Conservation (phyloP, 2,329 filamentous ascomycete genomes). For the Neurospora crassa region DNA sequence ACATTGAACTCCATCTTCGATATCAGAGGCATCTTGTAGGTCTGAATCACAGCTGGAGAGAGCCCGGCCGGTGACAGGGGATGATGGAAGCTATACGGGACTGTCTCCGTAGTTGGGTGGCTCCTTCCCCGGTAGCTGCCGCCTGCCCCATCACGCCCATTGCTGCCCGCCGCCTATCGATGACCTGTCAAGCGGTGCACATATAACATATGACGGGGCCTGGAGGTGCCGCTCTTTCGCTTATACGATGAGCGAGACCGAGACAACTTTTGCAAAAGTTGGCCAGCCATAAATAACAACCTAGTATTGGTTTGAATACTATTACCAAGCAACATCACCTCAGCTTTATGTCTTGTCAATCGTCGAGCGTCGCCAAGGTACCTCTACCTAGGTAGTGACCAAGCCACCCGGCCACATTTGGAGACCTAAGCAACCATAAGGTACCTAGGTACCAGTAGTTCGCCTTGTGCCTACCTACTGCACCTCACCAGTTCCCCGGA, state of each 20-base stretch:
- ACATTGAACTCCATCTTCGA: neutral
- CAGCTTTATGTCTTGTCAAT: neutral
- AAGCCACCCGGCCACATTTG: neutral
- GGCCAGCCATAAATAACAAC: neutral
- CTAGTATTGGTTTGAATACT: neutral
- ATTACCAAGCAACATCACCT: neutral
- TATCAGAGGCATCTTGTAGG: neutral
- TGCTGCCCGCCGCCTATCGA: neutral
- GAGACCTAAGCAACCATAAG: neutral
- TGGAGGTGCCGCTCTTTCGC: neutral
- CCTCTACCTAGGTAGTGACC: neutral
- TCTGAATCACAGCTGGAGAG: neutral
- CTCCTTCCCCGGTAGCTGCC: neutral
- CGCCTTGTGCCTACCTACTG: neutral
- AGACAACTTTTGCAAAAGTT: neutral
- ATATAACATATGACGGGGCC: neutral
- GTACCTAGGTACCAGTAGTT: neutral
- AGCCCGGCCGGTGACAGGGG: neutral
- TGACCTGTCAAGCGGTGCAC: neutral
- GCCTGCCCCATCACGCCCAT: neutral
- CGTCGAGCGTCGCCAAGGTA: neutral
- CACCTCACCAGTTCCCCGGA: neutral
- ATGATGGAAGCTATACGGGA: neutral
- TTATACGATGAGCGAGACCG: neutral
- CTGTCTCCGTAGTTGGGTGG: neutral